Conservation (phyloP, 2,329 filamentous ascomycete species). For the Myriangium duriaei region DNA sequence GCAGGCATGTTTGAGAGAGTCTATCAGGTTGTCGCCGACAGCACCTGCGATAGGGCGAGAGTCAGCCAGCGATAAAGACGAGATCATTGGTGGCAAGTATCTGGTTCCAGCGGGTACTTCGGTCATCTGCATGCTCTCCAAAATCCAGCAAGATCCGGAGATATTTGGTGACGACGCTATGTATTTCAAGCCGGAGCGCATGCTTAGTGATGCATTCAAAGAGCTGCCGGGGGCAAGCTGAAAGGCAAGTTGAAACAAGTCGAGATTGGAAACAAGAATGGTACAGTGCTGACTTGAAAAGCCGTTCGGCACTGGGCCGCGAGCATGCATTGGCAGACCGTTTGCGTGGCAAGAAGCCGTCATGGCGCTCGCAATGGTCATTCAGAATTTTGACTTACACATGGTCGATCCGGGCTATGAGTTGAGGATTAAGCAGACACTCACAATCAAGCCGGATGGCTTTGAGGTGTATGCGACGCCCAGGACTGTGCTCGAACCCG, state of each 20-base stretch:
- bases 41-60: slow-evolving; percentile 47
- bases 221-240: slow-evolving; percentile 22
- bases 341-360: slow-evolving; percentile 66
- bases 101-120: slow-evolving; percentile 40
- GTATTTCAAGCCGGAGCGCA: slow-evolving; percentile 58
- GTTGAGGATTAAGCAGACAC: slow-evolving; percentile 41
- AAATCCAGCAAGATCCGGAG: slow-evolving; percentile 48
- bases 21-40: slow-evolving; percentile 46
- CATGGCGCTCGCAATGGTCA: slow-evolving; percentile 47
- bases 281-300: no score
- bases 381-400: slow-evolving; percentile 60
- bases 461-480: slow-evolving; percentile 50
- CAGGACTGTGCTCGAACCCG: slow-evolving; percentile 27
- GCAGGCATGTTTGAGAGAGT: slow-evolving; percentile 53
- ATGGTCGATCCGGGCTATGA: slow-evolving; percentile 49
- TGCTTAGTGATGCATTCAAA: slow-evolving; percentile 57
- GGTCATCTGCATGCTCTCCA: slow-evolving; percentile 38
- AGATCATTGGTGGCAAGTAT: slow-evolving; percentile 50
- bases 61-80: slow-evolving; percentile 40
- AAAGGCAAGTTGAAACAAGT: no score
- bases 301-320: slow-evolving; percentile 60
- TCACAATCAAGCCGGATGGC: slow-evolving; percentile 52
- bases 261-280: no score
- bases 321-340: slow-evolving; percentile 58
- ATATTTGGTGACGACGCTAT: slow-evolving; percentile 54